A percentile compares a stretch with the other conserved stretches of the same genome.
Conservation (phyloP, 306 rosid genomes). For the Cucurbita moschata region DNA sequence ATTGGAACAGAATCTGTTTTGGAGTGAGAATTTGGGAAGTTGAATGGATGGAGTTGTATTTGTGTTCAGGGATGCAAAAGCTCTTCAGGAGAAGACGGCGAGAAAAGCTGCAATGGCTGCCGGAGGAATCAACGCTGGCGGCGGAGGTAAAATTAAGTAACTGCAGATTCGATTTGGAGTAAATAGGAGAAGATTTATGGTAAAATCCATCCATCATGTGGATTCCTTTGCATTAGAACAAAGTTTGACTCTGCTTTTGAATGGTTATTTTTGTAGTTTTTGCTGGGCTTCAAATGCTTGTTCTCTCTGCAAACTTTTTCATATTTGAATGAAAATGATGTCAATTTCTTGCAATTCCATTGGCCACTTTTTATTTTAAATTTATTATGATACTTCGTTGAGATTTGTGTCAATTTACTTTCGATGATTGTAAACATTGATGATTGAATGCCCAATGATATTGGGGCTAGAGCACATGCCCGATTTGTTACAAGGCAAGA, state of each 20-base stretch:
- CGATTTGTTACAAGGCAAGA: too few species aligned
- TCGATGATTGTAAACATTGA: too few species aligned
- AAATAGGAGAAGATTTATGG: background rate
- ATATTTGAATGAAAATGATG: background rate
- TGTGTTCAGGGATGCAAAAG: background rate
- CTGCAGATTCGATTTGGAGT: background rate
- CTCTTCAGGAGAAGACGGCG: background rate
- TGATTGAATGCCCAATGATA: too few species aligned
- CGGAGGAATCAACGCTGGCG: background rate
- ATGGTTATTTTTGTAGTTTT: background rate
- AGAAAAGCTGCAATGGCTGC: background rate
- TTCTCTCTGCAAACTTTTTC: background rate
- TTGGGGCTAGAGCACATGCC: too few species aligned
- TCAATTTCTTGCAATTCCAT: too few species aligned
- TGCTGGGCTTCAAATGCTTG: background rate
- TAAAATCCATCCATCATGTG: too few species aligned
- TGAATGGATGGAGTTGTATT: background rate
- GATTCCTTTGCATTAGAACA: background rate
- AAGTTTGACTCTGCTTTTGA: background rate
- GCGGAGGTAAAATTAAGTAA: background rate
- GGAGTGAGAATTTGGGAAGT: too few species aligned
- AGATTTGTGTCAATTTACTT: too few species aligned
- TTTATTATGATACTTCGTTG: too few species aligned
- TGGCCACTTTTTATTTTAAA: background rate
- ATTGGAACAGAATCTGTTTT: too few species aligned